These are phyloP conservation scores for Phytophthora sp. DNA, from an alignment of 352 stramenopile species.

Conservation along the genomic window DNA sequence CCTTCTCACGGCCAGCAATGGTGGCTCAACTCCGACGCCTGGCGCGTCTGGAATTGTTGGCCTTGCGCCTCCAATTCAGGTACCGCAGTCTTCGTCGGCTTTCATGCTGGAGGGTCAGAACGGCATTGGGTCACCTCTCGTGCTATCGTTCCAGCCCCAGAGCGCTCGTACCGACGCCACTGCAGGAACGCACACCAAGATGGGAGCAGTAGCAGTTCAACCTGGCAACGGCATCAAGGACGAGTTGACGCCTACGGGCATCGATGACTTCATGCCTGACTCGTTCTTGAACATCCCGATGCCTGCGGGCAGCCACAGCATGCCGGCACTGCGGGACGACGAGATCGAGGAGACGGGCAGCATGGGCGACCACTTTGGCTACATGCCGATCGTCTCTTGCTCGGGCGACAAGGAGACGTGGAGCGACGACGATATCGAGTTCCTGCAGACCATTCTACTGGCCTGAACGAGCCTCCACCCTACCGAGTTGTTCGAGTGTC, in stretches of 20 bases:
- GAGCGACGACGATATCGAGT: constrained; percentile 84
- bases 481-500: constrained; percentile 33
- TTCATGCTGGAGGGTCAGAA: constrained; percentile 13
- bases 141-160: constrained; percentile 26
- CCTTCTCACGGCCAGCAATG: constrained; percentile 16
- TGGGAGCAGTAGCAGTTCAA: not conserved
- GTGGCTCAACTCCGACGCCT: not conserved
- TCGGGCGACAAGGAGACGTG: constrained; percentile 64
- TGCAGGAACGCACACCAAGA: not conserved
- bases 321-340: constrained; percentile 13
- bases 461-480: constrained; percentile 32
- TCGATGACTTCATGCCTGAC: constrained; percentile 65
- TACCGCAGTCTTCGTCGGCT: constrained; percentile 26
- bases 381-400: constrained; percentile 54
- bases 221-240: not conserved
- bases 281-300: constrained; percentile 56
- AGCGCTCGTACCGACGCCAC: not conserved
- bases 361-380: constrained; percentile 41
- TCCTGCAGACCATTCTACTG: constrained; percentile 77
- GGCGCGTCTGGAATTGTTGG: constrained; percentile 1
- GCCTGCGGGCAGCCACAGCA: not conserved
- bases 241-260: constrained; percentile 56
- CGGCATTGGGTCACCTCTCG: constrained; percentile 10
- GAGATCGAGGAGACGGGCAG: constrained; percentile 39
- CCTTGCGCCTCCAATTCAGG: constrained; percentile 54